phyloP scores from a whole-genome alignment of 2,329 filamentous ascomycete genomes.

The Endoconidiophora polonica region DNA sequence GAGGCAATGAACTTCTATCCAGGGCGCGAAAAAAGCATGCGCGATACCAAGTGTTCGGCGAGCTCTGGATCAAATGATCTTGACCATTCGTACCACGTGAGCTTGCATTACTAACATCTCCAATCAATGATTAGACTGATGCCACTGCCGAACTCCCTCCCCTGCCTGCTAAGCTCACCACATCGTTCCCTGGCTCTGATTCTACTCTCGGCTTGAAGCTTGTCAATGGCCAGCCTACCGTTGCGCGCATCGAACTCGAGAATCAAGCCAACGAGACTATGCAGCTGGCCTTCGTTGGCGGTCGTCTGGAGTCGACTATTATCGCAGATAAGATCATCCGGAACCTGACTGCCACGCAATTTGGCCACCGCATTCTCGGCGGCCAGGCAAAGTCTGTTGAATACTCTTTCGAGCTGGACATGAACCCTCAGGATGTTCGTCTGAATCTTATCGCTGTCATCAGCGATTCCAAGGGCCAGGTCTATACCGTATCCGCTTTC shows the following conservation, averaged over 20 bases:
- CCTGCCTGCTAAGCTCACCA: conserved; percentile 30
- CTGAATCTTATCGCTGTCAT: conserved; percentile 65
- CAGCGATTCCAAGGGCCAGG: conserved; percentile 43
- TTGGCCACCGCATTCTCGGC: conserved; percentile 55
- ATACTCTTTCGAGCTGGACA: conserved; percentile 75
- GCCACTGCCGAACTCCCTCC: conserved; percentile 7
- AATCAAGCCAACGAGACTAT: conserved; percentile 71
- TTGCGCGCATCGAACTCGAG: conserved; percentile 63
- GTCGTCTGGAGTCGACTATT: conserved; percentile 47
- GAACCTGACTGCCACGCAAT: conserved; percentile 68
- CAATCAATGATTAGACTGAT: background rate
- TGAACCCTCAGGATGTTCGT: conserved; percentile 79
- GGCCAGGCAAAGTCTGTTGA: conserved; percentile 61
- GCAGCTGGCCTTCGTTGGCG: conserved; percentile 58
- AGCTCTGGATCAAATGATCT: too few species aligned
- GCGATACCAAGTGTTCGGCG: too few species aligned
- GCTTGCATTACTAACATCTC: too few species aligned
- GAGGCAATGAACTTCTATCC: background rate
- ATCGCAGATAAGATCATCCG: conserved; percentile 42
- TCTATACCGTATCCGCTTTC: conserved; percentile 66
- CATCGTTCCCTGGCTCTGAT: conserved; percentile 52
- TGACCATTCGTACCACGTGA: too few species aligned
- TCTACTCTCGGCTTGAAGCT: conserved; percentile 81
- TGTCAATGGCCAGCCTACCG: conserved; percentile 77
- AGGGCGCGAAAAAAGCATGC: too few species aligned